These are phyloP conservation scores for Platanthera zijinensis DNA, from an alignment of 106 monocot genomes.

Conservation along the genomic window DNA sequence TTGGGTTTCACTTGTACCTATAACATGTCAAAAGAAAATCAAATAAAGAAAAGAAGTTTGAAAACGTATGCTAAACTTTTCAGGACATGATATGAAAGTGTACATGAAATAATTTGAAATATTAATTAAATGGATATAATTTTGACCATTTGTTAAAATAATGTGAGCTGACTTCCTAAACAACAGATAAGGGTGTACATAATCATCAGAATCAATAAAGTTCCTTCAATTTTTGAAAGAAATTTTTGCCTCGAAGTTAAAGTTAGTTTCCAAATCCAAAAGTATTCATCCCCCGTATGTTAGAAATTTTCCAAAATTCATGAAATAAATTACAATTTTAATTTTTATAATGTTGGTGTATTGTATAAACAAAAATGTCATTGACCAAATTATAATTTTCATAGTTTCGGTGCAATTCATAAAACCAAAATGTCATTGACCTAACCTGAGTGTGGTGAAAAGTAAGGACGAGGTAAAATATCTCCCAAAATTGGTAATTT, in stretches of 20 bases:
- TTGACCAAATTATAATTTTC: no score
- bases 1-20: slow-evolving; percentile 76
- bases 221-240: neutral
- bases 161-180: neutral
- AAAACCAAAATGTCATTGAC: no score
- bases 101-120: neutral
- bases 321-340: no score
- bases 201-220: neutral
- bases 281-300: no score
- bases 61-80: neutral
- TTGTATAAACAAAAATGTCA: no score
- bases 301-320: no score
- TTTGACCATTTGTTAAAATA: neutral
- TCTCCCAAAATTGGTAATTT: no score
- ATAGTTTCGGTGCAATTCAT: no score
- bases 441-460: no score
- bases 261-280: neutral
- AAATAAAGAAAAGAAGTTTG: neutral
- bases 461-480: no score
- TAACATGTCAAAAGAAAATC: slow-evolving; percentile 2
- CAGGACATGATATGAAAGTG: neutral
- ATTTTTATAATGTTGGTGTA: no score
- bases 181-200: neutral
- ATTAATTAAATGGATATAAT: no score
- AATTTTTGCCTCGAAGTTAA: neutral